These are phyloP conservation scores for Acacia crassicarpa DNA, from an alignment of 306 rosid genomes.

Conservation along the genomic window DNA sequence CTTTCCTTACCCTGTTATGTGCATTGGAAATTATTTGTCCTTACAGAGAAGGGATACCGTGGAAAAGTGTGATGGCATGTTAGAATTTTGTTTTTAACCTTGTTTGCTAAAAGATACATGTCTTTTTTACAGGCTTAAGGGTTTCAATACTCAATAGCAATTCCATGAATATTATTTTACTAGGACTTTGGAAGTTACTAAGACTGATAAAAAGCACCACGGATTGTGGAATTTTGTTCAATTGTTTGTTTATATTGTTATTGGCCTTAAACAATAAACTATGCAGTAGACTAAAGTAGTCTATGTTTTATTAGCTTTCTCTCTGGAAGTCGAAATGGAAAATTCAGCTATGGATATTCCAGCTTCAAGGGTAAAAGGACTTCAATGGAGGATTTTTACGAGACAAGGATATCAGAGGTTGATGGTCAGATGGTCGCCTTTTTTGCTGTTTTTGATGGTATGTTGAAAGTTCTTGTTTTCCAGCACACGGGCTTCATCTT, in stretches of 20 bases:
- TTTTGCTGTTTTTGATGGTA: constrained; percentile 96
- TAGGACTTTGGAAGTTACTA: background rate
- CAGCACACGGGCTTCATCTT: constrained; percentile 5
- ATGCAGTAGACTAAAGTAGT: background rate
- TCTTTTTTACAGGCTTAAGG: background rate
- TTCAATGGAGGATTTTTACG: constrained; percentile 93
- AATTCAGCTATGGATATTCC: constrained; percentile 86
- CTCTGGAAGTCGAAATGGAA: constrained; percentile 61
- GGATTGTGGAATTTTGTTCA: constrained; percentile 13
- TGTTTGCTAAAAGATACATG: background rate
- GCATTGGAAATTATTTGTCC: constrained; percentile 9
- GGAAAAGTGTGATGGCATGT: constrained; percentile 9
- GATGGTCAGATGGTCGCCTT: constrained; percentile 89
- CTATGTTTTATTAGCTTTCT: constrained; percentile 48
- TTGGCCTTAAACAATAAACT: constrained; percentile 19
- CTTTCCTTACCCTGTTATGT: background rate
- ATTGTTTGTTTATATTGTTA: constrained; percentile 6
- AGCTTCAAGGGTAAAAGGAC: constrained; percentile 91
- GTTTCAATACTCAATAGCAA: constrained; percentile 15
- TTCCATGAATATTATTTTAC: background rate
- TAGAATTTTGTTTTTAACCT: background rate
- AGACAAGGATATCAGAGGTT: constrained; percentile 70
- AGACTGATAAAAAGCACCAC: background rate
- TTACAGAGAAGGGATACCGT: background rate
- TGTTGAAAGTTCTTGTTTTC: constrained; percentile 24